Percentiles rank a stretch among this genome's conserved stretches.
Evolutionary conservation across 768 basidiomycete species (phyloP).

Genomic region (Leccinum ochraceum): DNA sequence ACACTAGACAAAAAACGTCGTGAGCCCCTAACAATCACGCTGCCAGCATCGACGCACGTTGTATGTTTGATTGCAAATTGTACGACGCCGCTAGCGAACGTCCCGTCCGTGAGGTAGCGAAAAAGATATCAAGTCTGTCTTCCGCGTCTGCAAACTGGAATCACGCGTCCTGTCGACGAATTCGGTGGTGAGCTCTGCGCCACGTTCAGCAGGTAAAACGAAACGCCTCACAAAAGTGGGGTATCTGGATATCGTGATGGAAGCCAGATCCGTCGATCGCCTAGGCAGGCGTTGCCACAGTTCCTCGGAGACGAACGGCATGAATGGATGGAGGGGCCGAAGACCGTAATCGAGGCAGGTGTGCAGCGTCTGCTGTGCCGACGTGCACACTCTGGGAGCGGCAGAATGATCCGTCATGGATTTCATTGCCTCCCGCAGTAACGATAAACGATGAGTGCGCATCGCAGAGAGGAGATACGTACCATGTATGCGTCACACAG

Average conservation of each 20-base stretch:
- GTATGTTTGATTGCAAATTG: too few relatives aligned
- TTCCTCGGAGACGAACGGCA: constrained; percentile 46
- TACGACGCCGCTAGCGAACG: too few relatives aligned
- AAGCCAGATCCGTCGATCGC: constrained; percentile 74
- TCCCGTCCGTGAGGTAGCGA: too few relatives aligned
- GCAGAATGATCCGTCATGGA: constrained; percentile 87
- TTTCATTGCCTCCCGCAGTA: constrained; percentile 93
- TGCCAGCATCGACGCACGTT: too few relatives aligned
- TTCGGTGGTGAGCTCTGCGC: neutral
- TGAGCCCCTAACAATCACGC: too few relatives aligned
- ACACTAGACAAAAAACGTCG: too few relatives aligned
- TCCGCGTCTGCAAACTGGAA: too few relatives aligned
- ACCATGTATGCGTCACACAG: constrained; percentile 99
- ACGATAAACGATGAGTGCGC: neutral
- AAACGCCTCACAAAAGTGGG: constrained; percentile 67
- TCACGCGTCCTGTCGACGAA: constrained; percentile 38
- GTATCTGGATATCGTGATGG: constrained; percentile 88
- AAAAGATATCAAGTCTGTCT: fast-evolving
- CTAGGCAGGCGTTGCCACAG: constrained; percentile 95
- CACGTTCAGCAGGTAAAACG: neutral
- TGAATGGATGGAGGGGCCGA: constrained; percentile 91
- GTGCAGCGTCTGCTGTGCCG: constrained; percentile 94
- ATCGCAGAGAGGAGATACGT: constrained; percentile 30
- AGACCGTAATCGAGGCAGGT: constrained; percentile 91
- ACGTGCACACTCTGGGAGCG: constrained; percentile 59